Percentiles rank a stretch among this genome's conserved stretches.
These are phyloP conservation scores for Torrubiella hemipterigena DNA, from an alignment of 2,329 filamentous ascomycete genomes.

Conservation along the genomic window DNA sequence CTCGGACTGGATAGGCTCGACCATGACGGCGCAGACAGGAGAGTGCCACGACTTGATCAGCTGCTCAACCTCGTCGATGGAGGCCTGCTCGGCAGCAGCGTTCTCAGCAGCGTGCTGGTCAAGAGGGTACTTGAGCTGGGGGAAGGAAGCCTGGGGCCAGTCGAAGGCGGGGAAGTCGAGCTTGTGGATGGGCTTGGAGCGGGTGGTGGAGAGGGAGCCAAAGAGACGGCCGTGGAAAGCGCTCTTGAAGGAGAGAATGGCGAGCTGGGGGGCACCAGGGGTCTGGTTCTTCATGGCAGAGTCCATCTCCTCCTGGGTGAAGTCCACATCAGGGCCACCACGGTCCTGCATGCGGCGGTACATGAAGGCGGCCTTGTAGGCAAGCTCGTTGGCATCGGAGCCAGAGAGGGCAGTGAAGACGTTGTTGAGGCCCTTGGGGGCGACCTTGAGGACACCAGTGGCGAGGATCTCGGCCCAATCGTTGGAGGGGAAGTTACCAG, in stretches of 20 bases:
- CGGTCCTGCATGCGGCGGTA: constrained; percentile 73
- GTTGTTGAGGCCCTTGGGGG: constrained; percentile 72
- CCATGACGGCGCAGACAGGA: constrained; percentile 68
- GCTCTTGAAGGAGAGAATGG: constrained; percentile 79
- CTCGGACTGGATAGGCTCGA: constrained; percentile 90
- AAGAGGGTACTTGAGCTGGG: constrained; percentile 73
- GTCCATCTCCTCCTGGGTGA: constrained; percentile 63
- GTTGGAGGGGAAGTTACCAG: constrained; percentile 81
- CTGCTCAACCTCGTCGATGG: constrained; percentile 71
- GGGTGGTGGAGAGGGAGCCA: constrained; percentile 75
- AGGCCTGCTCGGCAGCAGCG: constrained; percentile 65
- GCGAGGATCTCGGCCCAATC: constrained; percentile 75
- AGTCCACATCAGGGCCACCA: constrained; percentile 65
- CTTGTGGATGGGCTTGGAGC: constrained; percentile 91
- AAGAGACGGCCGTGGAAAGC: constrained; percentile 88
- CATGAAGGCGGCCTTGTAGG: constrained; percentile 95
- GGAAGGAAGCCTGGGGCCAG: constrained; percentile 88
- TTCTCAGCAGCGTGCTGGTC: constrained; percentile 72
- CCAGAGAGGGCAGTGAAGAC: constrained; percentile 86
- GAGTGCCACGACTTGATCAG: constrained; percentile 69
- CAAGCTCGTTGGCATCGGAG: constrained; percentile 87
- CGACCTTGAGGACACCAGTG: constrained; percentile 68
- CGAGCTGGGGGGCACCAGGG: constrained; percentile 65
- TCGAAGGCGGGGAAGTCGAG: constrained; percentile 89
- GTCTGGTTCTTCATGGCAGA: constrained; percentile 69